These are phyloP conservation scores for Phytopythium vexans DNA, from an alignment of 352 stramenopile genomes.

Conservation along the genomic window DNA sequence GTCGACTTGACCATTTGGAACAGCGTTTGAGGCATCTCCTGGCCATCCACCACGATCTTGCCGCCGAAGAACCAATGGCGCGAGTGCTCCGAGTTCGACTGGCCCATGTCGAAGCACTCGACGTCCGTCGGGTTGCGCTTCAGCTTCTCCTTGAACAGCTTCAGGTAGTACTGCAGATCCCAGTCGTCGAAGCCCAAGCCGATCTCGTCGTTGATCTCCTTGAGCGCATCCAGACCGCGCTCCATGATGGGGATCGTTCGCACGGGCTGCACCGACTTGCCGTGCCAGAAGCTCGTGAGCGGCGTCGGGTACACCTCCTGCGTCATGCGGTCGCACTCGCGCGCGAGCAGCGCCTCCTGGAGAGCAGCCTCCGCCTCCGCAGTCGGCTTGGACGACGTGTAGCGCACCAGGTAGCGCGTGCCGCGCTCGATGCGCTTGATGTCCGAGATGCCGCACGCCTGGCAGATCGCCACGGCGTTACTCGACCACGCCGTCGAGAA, in stretches of 20 bases:
- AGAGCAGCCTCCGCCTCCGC: conserved; percentile 38
- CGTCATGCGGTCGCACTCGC: conserved; percentile 97
- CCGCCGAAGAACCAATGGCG: conserved; percentile 99
- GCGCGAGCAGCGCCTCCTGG: conserved; percentile 57
- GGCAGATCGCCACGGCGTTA: conserved; percentile 97
- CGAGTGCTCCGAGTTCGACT: conserved; percentile 99
- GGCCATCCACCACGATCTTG: conserved; percentile 98
- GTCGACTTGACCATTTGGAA: conserved; percentile 99
- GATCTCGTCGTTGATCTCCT: conserved; percentile 94
- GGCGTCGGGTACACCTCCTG: conserved; percentile 92
- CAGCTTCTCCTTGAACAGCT: conserved; percentile 97
- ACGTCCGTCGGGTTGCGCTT: conserved; percentile 97
- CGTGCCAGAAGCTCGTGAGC: conserved; percentile 90
- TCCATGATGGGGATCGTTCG: conserved; percentile 94
- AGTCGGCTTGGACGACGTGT: conserved; percentile 29
- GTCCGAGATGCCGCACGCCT: conserved; percentile 87
- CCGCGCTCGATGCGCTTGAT: conserved; percentile 95
- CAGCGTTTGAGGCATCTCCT: conserved; percentile 95
- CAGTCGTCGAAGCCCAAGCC: conserved; percentile 98
- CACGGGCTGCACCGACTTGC: conserved; percentile 80
- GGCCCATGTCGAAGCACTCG: conserved; percentile 99
- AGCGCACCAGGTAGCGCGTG: conserved; percentile 87
- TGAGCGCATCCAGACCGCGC: conserved; percentile 91
- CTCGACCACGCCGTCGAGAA: conserved; percentile 98
- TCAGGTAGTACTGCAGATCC: conserved; percentile 98